phyloP scores from a whole-genome alignment of 2,329 filamentous ascomycete genomes.

The Verticillium nonalfalfae region DNA sequence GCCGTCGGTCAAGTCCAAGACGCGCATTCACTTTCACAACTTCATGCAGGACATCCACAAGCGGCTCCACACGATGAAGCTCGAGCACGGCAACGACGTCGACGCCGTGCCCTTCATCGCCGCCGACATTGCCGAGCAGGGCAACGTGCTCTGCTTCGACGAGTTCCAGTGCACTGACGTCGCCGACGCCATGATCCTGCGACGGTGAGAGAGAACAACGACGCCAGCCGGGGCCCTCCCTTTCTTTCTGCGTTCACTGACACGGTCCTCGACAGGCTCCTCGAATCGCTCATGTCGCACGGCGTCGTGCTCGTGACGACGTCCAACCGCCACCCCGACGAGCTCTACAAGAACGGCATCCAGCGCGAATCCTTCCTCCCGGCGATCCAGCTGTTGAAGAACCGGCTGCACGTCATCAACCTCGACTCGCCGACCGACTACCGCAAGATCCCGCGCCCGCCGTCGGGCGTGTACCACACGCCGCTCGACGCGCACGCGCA shows the following conservation, averaged over 20 bases:
- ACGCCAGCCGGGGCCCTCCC: too few relatives aligned
- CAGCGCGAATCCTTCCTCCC: constrained; percentile 94
- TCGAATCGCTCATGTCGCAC: constrained; percentile 90
- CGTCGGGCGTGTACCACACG: constrained; percentile 90
- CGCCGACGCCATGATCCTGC: constrained; percentile 95
- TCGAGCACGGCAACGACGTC: constrained; percentile 80
- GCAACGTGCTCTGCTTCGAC: constrained; percentile 90
- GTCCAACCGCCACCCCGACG: constrained; percentile 91
- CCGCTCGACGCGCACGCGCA: constrained; percentile 72
- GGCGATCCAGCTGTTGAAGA: constrained; percentile 87
- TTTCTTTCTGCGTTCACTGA: too few relatives aligned
- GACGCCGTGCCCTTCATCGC: constrained; percentile 90
- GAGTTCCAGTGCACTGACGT: constrained; percentile 99
- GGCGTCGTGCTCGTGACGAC: constrained; percentile 96
- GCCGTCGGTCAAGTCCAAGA: constrained; percentile 71
- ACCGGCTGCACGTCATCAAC: constrained; percentile 80
- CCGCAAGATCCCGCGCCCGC: constrained; percentile 89
- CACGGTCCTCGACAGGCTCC: constrained; percentile 42
- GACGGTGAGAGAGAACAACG: constrained; percentile 43
- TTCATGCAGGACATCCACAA: constrained; percentile 99
- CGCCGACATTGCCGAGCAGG: constrained; percentile 82
- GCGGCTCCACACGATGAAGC: constrained; percentile 83
- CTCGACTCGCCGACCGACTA: constrained; percentile 95
- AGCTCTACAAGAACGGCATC: constrained; percentile 97
- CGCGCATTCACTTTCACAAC: constrained; percentile 95